Evolutionary conservation across 371 early-diverging fungal species (phyloP), one percentile per base, ranked within the genome.

Genomic region (Mortierella sp.): DNA sequence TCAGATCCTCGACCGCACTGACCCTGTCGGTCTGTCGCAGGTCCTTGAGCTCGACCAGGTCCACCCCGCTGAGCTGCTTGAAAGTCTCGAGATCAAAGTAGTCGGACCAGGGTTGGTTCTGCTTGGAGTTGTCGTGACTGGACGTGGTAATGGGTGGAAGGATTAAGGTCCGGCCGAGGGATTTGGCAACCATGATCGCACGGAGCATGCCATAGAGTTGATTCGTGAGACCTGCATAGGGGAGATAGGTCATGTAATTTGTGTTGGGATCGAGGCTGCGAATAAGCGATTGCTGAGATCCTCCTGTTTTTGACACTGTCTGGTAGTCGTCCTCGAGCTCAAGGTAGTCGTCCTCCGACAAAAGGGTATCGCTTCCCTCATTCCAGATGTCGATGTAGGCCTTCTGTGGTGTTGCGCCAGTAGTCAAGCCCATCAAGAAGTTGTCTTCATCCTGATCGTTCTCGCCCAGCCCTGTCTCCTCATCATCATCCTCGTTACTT

Each of bases 151-250:
- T 77, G 0, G 82, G 78, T 7, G 82, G 82, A 0, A 81, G 29
- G 63, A 81, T 71, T 14, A 81, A 68, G 22, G 82, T 81, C 16
- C 82, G 77, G 55, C 66, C 72, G 14, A 81, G 40, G 0, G 74
- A 52, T 19, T 71, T 73, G 47, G 82, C 74, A 10, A 77, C 45
- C 81, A 76, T 73, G 63, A 76, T 47, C 16, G 81, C 81, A 2
- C 77, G 81, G 2, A 80, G 64, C 77, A 80, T 80, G 1, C 77
- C 68, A 41, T 69, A 66, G 66, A 80, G 77, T 37, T 80, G 81
- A 34, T 70, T 73, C 22, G 68, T 67, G 19, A 80, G 14, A 0
- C 74, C 81, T 0, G 64, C 77, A 19, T 68, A 70, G 0, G 81
- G 81, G 0, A 80, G 68, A 26, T 80, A 80, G 29, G 70, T 71